Percentiles rank a stretch among this genome's conserved stretches.
phyloP scores from a whole-genome alignment of 1,284 basidiomycete species.

The Tylopilus orsonianus region DNA sequence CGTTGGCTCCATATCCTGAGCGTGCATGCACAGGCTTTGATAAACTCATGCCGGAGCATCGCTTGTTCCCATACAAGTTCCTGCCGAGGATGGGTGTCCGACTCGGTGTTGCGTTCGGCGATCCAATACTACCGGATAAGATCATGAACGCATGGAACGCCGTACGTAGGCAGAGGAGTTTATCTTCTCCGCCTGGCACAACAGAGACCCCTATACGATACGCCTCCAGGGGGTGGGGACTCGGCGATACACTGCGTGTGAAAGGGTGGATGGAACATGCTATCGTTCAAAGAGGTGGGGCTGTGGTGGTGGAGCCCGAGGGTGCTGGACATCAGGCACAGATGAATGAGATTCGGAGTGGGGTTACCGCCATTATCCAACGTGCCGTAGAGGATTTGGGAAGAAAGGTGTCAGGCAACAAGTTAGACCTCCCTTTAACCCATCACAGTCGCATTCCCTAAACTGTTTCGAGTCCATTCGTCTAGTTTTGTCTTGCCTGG shows the following conservation, averaged over 20 bases:
- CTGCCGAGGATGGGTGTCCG: slow-evolving; percentile 61
- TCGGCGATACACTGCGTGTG: not conserved
- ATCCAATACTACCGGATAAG: slow-evolving; percentile 51
- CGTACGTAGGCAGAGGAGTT: not conserved
- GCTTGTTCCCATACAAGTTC: slow-evolving; percentile 70
- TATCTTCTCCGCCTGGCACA: not conserved
- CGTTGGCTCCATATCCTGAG: not conserved
- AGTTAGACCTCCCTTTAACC: slow-evolving; percentile 19
- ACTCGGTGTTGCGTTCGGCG: slow-evolving; percentile 73
- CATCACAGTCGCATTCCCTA: not conserved
- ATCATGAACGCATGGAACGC: slow-evolving; percentile 36
- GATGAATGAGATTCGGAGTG: slow-evolving; percentile 46
- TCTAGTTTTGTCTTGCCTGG: not conserved
- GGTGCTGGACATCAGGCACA: slow-evolving; percentile 7
- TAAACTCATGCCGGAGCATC: slow-evolving; percentile 84
- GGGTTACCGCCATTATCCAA: slow-evolving; percentile 60
- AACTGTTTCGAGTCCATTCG: no score
- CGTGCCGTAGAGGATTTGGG: slow-evolving; percentile 61
- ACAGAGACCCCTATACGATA: not conserved
- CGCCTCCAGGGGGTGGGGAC: not conserved
- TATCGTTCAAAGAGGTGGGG: slow-evolving; percentile 2
- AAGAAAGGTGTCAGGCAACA: slow-evolving; percentile 44
- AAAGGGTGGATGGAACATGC: slow-evolving; percentile 16
- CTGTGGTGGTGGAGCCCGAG: not conserved
- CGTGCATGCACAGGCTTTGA: slow-evolving; percentile 66